These are phyloP conservation scores for Colletotrichum acutatum DNA, from an alignment of 2,329 filamentous ascomycete species.

Conservation along the genomic window DNA sequence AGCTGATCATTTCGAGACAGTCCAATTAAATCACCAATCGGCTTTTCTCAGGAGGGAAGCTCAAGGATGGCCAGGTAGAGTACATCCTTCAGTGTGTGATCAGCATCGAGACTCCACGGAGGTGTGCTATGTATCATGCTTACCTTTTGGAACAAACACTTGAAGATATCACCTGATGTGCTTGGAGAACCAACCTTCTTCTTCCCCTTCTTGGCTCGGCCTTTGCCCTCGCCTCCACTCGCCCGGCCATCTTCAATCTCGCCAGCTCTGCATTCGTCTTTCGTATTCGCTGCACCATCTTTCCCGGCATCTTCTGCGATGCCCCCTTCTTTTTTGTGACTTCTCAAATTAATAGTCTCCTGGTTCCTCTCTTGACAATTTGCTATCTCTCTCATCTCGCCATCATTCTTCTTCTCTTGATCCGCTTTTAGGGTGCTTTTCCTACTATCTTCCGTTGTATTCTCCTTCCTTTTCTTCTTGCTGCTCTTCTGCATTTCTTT, in stretches of 20 bases:
- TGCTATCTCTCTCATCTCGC: too few relatives aligned
- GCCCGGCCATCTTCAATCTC: background rate
- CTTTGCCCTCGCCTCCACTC: too few relatives aligned
- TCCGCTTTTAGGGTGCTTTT: background rate
- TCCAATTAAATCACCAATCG: background rate
- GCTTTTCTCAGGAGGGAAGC: background rate
- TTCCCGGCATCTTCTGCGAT: background rate
- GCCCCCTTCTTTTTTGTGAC: background rate
- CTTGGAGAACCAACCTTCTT: background rate
- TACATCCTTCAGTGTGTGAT: conserved; percentile 1
- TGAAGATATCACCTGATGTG: background rate
- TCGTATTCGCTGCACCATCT: background rate
- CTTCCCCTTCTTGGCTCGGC: background rate
- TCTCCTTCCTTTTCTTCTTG: background rate
- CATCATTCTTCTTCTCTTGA: too few relatives aligned
- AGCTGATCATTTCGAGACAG: rapidly evolving
- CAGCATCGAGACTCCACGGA: too few relatives aligned
- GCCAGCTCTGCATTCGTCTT: background rate
- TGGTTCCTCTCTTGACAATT: background rate
- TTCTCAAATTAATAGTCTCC: background rate
- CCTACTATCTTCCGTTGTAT: background rate
- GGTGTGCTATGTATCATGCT: background rate
- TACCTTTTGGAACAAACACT: conserved; percentile 26
- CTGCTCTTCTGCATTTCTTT: background rate
- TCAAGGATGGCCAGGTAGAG: conserved; percentile 24